Evolutionary conservation across 306 rosid genomes (phyloP).

Genomic region (Astragalus membranaceus): DNA sequence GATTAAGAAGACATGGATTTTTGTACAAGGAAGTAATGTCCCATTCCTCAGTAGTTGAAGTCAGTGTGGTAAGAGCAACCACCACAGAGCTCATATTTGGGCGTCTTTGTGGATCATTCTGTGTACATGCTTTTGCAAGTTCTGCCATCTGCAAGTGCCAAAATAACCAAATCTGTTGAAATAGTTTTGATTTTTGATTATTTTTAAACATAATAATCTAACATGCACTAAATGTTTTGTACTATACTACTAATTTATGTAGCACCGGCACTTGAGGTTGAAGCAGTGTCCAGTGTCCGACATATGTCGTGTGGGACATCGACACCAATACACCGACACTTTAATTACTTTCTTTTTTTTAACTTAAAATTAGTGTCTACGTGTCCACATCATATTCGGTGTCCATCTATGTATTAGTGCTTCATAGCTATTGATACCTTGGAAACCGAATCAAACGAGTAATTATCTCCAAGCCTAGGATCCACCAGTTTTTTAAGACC

Average conservation of each 20-base stretch:
- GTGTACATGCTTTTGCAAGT: conserved; percentile 72
- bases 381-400: too few relatives aligned
- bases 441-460: conserved; percentile 54
- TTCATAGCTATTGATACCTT: conserved; percentile 40
- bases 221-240: too few relatives aligned
- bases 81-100: conserved; percentile 88
- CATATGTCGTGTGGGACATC: too few relatives aligned
- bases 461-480: conserved; percentile 68
- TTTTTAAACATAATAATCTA: too few relatives aligned
- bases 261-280: too few relatives aligned
- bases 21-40: conserved; percentile 63
- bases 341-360: too few relatives aligned
- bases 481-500: conserved; percentile 63
- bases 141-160: conserved; percentile 61
- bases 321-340: too few relatives aligned
- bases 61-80: conserved; percentile 75
- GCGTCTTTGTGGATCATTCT: conserved; percentile 54
- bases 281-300: too few relatives aligned
- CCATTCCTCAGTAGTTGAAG: conserved; percentile 71
- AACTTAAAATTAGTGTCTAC: too few relatives aligned
- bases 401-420: too few relatives aligned
- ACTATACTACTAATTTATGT: too few relatives aligned
- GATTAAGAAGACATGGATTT: conserved; percentile 56
- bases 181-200: too few relatives aligned
- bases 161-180: not conserved